Base-by-base conservation (phyloP, 2,329 filamentous ascomycete genomes). In the Stemphylium lycopersici region DNA sequence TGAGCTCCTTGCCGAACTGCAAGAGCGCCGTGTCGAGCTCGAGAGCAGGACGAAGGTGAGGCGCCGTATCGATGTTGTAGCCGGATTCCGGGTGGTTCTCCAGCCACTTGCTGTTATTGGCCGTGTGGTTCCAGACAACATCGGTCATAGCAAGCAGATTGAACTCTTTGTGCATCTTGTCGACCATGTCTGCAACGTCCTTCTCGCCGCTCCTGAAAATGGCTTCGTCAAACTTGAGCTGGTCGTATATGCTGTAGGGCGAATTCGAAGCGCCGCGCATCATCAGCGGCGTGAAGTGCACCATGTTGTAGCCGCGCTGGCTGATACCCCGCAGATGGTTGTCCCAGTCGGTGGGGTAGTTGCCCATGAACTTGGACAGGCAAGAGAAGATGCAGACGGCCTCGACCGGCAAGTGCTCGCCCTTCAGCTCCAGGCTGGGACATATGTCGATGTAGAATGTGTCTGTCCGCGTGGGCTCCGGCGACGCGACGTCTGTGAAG, bases 341-440 rank as follows among this genome's bases (percentile, higher is more conserved):
- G 72, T 97, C 87, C 93, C 93, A 99, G 68, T 96, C 90, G 13
- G 82, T 82, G 0, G 93, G 91, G 71, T 95, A 96, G 70, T 88
- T 87, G 59, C 95, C 95, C 91, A 99, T 96, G 78, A 97, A 97
- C 78, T 99, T 99, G 72, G 93, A 97, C 59, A 99, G 90, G 51
- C 93, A 84, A 10, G 95, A 98, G 78, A 97, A 96, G 62, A 97
- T 84, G 12, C 91, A 96, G 44, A 99, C 81, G 1, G 93, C 91
- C 63, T 95, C 87, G 65, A 98, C 81, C 1, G 95, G 93, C 65
- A 99, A 78, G 8, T 86, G 84, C 41, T 86, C 81, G 50, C 88
- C 87, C 49, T 91, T 88, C 52, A 98, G 83, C 10, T 83, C 85
- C 63, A 99, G 81, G 26, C 84, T 84, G 0, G 96, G 95, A 15